Base-by-base conservation (phyloP, 1,284 basidiomycete species). In the Sanghuangporus baumii region DNA sequence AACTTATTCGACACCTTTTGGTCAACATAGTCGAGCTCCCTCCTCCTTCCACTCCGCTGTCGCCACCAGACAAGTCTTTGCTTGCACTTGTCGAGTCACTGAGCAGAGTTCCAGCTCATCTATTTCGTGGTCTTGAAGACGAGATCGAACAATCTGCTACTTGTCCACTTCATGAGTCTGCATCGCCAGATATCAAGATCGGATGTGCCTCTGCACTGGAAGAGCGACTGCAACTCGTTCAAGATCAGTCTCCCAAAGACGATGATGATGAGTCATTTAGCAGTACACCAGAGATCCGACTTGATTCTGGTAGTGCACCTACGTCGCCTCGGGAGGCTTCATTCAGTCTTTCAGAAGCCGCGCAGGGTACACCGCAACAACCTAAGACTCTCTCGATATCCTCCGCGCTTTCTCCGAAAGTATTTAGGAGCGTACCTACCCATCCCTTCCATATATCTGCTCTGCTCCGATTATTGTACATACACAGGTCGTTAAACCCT, bases 401-500 rank as follows among this genome's bases (percentile, higher is more conserved):
- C n/a, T 81, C 81, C 0, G 70, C 88, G n/a, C 71, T 84, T 16
- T 71, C 80, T n/a, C 81, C 82, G 9, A 79, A 79, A 55, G 69
- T 75, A 3, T 78, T 78, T 66, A 74, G 72, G 38, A 72, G 78
- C 20, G 76, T 79, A 5, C 76, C 77, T 46, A 80, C 79, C 23
- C 85, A 88, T 68, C 80, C 77, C 14, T 79, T 75, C 57, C 89
- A 91, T 69, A 74, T 79, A n/a, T 84, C 87, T 7, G 82, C 86
- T 1, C 75, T 91, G 36, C 73, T 87, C n/a, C 84, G 89, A 38
- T 73, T 91, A 38, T 75, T 91, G n/a, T 91, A 87, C 70, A 70
- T 90, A 23, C 89, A 91, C 71, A 81, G 77, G 34, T 77, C 78
- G n/a, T 78, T 91, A 31, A 90, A 91, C 71, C 87, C 89, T 6